Percentiles rank a stretch among this genome's conserved stretches.
Evolutionary conservation across 2,329 filamentous ascomycete species (phyloP).

Genomic region (Pseudogymnoascus sp.): DNA sequence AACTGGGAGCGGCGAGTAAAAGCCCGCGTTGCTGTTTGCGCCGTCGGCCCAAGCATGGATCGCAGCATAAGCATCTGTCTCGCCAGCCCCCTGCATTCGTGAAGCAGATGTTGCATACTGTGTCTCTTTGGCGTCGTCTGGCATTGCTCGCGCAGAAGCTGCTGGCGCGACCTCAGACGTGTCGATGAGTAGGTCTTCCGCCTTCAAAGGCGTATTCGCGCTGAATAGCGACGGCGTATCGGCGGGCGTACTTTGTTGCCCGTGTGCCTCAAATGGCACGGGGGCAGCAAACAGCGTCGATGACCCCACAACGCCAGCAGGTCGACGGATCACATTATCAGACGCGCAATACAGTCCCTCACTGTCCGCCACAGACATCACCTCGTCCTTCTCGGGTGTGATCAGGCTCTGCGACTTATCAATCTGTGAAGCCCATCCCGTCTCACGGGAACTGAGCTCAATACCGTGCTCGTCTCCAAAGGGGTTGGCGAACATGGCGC

Average conservation of each 20-base stretch:
- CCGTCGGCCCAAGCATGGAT: conserved; percentile 58
- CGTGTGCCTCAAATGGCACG: conserved; percentile 4
- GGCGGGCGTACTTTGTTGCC: conserved; percentile 9
- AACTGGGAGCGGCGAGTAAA: conserved; percentile 55
- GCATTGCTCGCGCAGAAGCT: neutral
- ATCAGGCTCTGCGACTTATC: conserved; percentile 37
- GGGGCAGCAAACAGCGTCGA: conserved; percentile 14
- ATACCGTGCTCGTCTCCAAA: conserved; percentile 39
- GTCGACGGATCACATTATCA: conserved; percentile 31
- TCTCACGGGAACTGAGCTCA: conserved; percentile 16
- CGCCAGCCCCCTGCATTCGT: conserved; percentile 36
- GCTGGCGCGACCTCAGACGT: neutral
- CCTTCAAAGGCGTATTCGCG: neutral
- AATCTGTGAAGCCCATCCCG: conserved; percentile 34
- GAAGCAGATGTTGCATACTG: conserved; percentile 49
- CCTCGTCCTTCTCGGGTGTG: conserved; percentile 38
- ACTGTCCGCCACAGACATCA: conserved; percentile 36
- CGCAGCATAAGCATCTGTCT: conserved; percentile 46
- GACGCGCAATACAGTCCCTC: conserved; percentile 50
- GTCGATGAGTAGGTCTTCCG: conserved; percentile 24
- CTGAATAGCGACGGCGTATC: conserved; percentile 29
- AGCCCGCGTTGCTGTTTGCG: conserved; percentile 33
- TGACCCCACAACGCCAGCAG: neutral
- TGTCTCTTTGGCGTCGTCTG: conserved; percentile 32
- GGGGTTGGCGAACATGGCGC: conserved; percentile 48